phyloP scores from a whole-genome alignment of 805 yeast species.

The Metschnikowia anglica region DNA sequence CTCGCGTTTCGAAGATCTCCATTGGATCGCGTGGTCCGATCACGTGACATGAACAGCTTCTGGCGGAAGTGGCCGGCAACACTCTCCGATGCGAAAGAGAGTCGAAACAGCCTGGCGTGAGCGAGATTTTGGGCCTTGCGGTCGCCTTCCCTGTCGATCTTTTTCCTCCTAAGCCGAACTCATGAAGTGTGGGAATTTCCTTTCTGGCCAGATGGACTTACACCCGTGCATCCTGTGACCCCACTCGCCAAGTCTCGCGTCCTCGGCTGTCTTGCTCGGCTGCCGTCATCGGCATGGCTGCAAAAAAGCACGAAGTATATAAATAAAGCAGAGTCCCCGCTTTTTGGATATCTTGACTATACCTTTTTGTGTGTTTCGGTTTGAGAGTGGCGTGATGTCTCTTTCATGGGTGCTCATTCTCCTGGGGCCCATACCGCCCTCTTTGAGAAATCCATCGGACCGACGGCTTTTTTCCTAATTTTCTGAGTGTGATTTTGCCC shows the following conservation, averaged over 20 bases:
- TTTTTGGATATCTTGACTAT: no score
- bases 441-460: no score
- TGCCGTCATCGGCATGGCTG: slow-evolving; percentile 2
- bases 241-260: not conserved
- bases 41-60: no score
- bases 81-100: no score
- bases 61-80: no score
- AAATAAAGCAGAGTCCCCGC: not conserved
- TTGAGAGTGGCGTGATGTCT: no score
- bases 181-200: no score
- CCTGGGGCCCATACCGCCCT: no score
- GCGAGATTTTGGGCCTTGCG: not conserved
- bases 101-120: not conserved
- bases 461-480: not conserved
- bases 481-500: not conserved
- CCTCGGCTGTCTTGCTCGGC: slow-evolving; percentile 2
- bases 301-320: not conserved
- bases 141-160: no score
- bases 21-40: slow-evolving; percentile 7
- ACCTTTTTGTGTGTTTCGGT: no score
- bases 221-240: not conserved
- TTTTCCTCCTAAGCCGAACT: no score
- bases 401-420: no score
- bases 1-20: slow-evolving; percentile 1
- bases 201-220: not conserved